Conservation (phyloP, 192 early-diverging fungal species). For the Coemansia biformis region DNA sequence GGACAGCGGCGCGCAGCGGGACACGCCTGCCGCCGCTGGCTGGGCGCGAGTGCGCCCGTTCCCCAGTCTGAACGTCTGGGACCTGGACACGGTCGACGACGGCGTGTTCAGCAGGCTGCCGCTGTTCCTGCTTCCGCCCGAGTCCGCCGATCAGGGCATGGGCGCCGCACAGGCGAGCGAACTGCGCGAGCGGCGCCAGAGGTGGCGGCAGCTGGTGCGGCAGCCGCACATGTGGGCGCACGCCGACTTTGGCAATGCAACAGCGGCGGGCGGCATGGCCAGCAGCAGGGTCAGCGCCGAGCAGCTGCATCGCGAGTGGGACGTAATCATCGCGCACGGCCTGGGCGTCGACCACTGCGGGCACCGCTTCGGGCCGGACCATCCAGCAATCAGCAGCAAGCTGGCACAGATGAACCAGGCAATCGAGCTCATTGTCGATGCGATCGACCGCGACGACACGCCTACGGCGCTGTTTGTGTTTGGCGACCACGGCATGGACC, state of each 20-base stretch:
- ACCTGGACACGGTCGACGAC: constrained; percentile 91
- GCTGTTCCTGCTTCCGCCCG: constrained; percentile 27
- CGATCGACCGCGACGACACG: constrained; percentile 54
- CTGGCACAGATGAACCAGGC: constrained; percentile 80
- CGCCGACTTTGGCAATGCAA: constrained; percentile 10
- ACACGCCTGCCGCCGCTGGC: constrained; percentile 2
- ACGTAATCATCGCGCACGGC: constrained; percentile 85
- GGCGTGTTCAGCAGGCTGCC: constrained; percentile 66
- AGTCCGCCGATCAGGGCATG: constrained; percentile 1
- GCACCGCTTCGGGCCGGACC: constrained; percentile 81
- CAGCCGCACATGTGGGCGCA: constrained; percentile 33
- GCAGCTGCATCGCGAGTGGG: constrained; percentile 55
- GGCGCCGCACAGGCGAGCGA: constrained; percentile 1
- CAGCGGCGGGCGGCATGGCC: constrained; percentile 16
- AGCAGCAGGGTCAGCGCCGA: constrained; percentile 17
- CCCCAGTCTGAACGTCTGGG: constrained; percentile 73
- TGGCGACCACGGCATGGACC: constrained; percentile 98
- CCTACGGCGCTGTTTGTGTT: constrained; percentile 82
- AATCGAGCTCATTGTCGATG: constrained; percentile 57
- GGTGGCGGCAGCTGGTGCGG: constrained; percentile 30
- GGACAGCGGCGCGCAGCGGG: constrained; percentile 8
- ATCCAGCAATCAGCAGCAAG: constrained; percentile 82
- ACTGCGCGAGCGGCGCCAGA: constrained; percentile 6
- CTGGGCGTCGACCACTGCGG: constrained; percentile 96
- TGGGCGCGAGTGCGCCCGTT: constrained; percentile 63